A percentile compares a stretch with the other conserved stretches of the same genome.
Conservation (phyloP, 1,284 basidiomycete species). For the Trichosporon asahii region DNA sequence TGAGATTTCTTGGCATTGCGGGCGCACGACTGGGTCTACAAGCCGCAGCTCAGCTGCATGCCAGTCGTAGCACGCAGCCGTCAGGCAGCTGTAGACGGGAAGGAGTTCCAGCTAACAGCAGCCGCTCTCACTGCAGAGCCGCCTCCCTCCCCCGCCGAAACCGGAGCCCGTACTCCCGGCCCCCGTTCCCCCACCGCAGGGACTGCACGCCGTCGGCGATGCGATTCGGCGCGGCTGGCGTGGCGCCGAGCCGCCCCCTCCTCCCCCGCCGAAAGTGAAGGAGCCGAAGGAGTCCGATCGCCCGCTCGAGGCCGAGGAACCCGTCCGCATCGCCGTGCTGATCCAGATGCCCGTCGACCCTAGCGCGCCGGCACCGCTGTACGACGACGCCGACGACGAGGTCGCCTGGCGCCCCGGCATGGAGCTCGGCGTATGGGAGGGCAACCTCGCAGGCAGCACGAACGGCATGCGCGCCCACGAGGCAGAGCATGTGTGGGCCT, state of each 20-base stretch:
- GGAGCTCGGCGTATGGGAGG: conserved; percentile 47
- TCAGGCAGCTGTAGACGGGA: neutral
- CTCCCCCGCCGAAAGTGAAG: neutral
- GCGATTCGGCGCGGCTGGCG: neutral
- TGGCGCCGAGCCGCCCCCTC: neutral
- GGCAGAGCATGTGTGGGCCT: neutral
- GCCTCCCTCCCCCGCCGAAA: conserved; percentile 3
- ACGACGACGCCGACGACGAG: conserved; percentile 32
- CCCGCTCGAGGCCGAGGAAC: conserved; percentile 24
- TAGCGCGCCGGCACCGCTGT: neutral
- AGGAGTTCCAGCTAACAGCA: conserved; percentile 9
- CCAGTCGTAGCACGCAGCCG: no score
- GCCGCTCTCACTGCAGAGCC: conserved; percentile 20
- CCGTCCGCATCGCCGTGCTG: conserved; percentile 36
- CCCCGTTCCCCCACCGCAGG: neutral
- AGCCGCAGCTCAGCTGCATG: no score
- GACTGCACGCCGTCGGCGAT: neutral
- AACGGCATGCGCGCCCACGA: neutral
- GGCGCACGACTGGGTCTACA: no score
- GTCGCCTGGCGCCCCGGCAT: conserved; percentile 44
- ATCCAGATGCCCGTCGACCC: conserved; percentile 38
- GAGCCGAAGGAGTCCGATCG: conserved; percentile 11
- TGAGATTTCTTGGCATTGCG: no score
- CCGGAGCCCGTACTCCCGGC: neutral
- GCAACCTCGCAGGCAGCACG: conserved; percentile 13